phyloP scores from a whole-genome alignment of 495 filamentous ascomycete genomes.

The Hypoxylon fragiforme region DNA sequence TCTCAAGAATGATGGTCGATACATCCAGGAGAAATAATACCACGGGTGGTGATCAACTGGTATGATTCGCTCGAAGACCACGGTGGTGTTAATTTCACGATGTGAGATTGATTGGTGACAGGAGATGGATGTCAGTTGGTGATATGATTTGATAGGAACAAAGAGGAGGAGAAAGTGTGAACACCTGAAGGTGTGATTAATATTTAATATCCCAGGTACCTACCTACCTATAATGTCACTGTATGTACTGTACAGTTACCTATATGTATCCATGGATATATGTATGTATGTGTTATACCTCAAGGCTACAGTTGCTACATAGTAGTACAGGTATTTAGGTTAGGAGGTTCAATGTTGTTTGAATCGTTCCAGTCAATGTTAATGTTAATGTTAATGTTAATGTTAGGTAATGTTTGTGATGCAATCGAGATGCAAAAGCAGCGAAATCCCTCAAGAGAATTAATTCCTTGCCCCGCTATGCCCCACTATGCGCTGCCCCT shows the following conservation, averaged over 20 bases:
- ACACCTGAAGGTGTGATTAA: too few species aligned
- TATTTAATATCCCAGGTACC: too few species aligned
- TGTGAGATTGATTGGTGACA: constrained; percentile 21
- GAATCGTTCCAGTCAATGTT: too few species aligned
- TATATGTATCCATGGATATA: too few species aligned
- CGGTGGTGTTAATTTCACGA: constrained; percentile 14
- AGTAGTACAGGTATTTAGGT: too few species aligned
- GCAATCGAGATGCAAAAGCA: constrained; percentile 28
- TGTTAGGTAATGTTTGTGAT: too few species aligned
- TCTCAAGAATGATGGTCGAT: background rate
- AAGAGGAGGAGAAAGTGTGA: background rate
- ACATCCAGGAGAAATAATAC: constrained; percentile 5
- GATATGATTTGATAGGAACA: background rate
- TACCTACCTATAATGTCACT: too few species aligned
- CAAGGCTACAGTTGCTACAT: too few species aligned
- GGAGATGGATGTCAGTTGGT: constrained; percentile 5
- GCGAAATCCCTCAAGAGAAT: constrained; percentile 30
- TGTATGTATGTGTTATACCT: too few species aligned
- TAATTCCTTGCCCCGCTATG: constrained; percentile 10
- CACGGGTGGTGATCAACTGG: constrained; percentile 9
- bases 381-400: too few species aligned
- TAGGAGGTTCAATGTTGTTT: too few species aligned
- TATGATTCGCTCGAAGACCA: constrained; percentile 24
- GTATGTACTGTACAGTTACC: too few species aligned
- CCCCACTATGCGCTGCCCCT: constrained; percentile 8